A percentile compares a stretch with the other conserved stretches of the same genome.
Evolutionary conservation across 306 rosid species (phyloP).

Genomic region (Phaseolus lunatus): DNA sequence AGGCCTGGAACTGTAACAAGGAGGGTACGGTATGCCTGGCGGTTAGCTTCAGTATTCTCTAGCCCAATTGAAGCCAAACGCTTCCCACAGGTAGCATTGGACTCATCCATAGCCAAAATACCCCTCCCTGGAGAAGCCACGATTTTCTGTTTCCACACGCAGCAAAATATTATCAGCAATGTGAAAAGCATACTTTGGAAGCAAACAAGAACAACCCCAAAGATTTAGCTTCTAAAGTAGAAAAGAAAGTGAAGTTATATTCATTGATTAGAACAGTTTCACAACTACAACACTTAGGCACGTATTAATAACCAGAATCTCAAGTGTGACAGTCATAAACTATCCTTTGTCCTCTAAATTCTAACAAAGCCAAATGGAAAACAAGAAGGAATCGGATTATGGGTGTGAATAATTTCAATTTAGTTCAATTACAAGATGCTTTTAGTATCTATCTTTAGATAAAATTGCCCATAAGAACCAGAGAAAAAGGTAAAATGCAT

Average conservation of each 20-base stretch:
- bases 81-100: constrained; percentile 92
- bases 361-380: constrained; percentile 20
- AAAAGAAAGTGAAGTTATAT: neutral
- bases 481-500: neutral
- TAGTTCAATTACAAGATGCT: neutral
- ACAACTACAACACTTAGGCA: neutral
- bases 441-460: neutral
- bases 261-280: neutral
- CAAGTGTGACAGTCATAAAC: neutral
- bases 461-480: neutral
- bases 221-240: constrained; percentile 6
- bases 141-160: constrained; percentile 61
- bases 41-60: constrained; percentile 92
- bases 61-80: constrained; percentile 92
- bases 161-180: constrained; percentile 9
- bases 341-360: neutral
- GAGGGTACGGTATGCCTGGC: constrained; percentile 91
- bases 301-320: neutral
- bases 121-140: constrained; percentile 94
- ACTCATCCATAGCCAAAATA: constrained; percentile 95
- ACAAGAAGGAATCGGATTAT: neutral
- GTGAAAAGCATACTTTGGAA: constrained; percentile 7
- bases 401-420: neutral
- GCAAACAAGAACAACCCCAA: neutral
- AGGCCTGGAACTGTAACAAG: constrained; percentile 75